phyloP scores from a whole-genome alignment of 116 monocot species.

The Iris pallida region DNA sequence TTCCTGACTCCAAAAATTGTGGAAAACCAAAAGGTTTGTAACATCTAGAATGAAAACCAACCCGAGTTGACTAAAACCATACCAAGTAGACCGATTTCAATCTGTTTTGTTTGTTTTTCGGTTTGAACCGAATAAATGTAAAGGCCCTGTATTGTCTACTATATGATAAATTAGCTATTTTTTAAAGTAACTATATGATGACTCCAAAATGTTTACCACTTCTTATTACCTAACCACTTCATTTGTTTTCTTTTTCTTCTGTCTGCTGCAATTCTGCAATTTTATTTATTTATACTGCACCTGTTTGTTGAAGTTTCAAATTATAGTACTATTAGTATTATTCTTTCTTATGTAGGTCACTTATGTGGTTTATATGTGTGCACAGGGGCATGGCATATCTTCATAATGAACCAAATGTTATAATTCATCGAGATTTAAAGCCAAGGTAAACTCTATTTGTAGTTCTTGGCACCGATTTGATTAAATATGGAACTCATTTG shows the following conservation, averaged over 20 bases:
- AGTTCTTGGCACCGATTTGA: neutral
- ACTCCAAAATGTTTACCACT: no score
- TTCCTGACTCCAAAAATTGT: no score
- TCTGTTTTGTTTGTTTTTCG: no score
- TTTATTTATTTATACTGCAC: neutral
- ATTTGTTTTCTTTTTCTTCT: neutral
- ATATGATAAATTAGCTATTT: no score
- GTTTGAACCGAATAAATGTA: no score
- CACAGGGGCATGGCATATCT: conserved; percentile 90
- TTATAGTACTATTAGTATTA: neutral
- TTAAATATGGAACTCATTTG: neutral
- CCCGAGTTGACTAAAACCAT: no score
- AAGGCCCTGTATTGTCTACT: no score
- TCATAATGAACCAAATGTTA: conserved; percentile 90
- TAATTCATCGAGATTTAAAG: conserved; percentile 87
- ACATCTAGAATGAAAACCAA: no score
- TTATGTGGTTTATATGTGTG: conserved; percentile 7
- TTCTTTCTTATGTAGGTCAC: neutral
- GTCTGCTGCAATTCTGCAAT: neutral
- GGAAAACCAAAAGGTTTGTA: no score
- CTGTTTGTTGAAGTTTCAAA: neutral
- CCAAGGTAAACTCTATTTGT: conserved; percentile 48
- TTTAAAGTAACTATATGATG: no score
- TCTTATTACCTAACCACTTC: neutral
- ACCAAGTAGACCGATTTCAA: no score